A percentile compares a stretch with the other conserved stretches of the same genome.
phyloP scores from a whole-genome alignment of 2,329 filamentous ascomycete genomes.

The Fusarium euwallaceae region DNA sequence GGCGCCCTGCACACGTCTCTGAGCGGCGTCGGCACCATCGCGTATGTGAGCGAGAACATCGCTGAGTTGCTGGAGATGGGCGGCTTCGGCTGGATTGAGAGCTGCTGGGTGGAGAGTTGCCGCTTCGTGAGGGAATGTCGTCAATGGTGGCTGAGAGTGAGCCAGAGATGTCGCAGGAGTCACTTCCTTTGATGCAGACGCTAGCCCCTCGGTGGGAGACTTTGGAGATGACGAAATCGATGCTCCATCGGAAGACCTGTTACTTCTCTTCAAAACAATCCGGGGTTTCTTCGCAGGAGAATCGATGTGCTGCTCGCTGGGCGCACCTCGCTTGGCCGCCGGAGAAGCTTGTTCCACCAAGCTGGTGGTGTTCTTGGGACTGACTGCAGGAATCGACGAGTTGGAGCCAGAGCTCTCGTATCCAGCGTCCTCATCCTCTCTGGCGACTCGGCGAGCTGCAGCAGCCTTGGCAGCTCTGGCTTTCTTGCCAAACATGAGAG shows the following conservation, averaged over 20 bases:
- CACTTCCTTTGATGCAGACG: not conserved
- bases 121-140: not conserved
- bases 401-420: not conserved
- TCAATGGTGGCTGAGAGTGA: not conserved
- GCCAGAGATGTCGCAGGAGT: not conserved
- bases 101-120: not conserved
- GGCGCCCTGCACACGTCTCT: not conserved
- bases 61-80: not conserved
- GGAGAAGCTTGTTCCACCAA: not conserved
- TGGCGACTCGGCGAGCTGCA: not conserved
- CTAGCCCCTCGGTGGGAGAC: not conserved
- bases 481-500: not conserved
- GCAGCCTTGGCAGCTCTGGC: not conserved
- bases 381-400: not conserved
- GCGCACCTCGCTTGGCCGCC: slow-evolving; percentile 4
- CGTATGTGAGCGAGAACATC: not conserved
- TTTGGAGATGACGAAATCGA: not conserved
- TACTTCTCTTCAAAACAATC: slow-evolving; percentile 10
- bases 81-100: not conserved
- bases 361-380: not conserved
- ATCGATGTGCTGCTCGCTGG: not conserved
- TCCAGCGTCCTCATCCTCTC: not conserved
- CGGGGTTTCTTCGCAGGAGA: slow-evolving; percentile 22
- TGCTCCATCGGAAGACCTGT: not conserved
- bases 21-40: not conserved